These are phyloP conservation scores for Rehmannia glutinosa DNA, from an alignment of 257 asterid genomes.

Conservation along the genomic window DNA sequence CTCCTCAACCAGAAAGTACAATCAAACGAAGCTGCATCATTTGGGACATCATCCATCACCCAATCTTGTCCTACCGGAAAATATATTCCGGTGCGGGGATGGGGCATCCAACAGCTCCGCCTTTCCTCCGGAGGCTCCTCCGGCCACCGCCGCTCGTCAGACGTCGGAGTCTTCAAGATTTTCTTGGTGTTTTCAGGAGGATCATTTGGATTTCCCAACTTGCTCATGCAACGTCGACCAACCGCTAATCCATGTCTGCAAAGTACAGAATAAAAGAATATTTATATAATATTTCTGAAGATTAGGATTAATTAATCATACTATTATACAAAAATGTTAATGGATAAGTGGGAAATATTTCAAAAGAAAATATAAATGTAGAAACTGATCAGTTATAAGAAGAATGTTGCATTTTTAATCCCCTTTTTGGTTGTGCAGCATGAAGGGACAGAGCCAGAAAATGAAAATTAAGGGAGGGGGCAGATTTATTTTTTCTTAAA, in stretches of 20 bases:
- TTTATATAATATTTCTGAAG: neutral
- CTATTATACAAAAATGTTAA: no score
- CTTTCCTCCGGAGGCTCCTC: neutral
- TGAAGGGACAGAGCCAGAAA: no score
- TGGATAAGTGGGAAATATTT: no score
- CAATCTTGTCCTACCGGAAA: slow-evolving; percentile 44
- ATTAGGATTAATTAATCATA: neutral
- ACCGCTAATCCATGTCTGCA: neutral
- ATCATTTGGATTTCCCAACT: neutral
- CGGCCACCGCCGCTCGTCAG: neutral
- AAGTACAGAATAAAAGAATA: neutral
- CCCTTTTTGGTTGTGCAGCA: no score
- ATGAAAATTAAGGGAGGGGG: no score
- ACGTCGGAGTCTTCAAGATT: neutral
- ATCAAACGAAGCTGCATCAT: slow-evolving; percentile 34
- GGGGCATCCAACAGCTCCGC: slow-evolving; percentile 36
- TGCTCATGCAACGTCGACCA: slow-evolving; percentile 22
- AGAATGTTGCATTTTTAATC: no score
- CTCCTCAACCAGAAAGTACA: slow-evolving; percentile 41
- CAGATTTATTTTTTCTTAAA: no score
- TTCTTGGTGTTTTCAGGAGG: neutral
- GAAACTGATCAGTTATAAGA: no score
- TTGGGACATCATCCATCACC: slow-evolving; percentile 43
- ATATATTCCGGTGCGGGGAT: slow-evolving; percentile 50
- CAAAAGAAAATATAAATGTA: no score